These are phyloP conservation scores for Papiliotrema terrestris DNA, from an alignment of 1,284 basidiomycete species.

Conservation along the genomic window DNA sequence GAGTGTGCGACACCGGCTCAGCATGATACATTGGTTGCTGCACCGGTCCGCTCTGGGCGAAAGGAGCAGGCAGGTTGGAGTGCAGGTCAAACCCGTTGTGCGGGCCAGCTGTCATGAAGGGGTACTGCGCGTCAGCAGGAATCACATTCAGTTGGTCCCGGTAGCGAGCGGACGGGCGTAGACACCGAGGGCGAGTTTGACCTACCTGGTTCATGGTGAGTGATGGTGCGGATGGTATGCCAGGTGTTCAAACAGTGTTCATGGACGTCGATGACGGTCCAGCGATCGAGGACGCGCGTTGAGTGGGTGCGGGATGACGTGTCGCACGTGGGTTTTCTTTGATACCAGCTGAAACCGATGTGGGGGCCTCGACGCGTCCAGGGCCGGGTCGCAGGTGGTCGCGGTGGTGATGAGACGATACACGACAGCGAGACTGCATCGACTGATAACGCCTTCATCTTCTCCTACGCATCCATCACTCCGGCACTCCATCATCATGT, in stretches of 20 bases:
- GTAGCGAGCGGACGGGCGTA: no score
- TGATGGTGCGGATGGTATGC: background rate
- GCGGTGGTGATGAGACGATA: no score
- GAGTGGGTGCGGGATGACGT: background rate
- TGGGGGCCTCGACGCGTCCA: background rate
- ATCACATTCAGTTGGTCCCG: no score
- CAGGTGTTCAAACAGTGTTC: background rate
- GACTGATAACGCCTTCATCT: background rate
- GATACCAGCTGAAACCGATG: background rate
- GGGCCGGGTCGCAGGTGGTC: no score
- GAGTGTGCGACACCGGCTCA: slow-evolving; percentile 17
- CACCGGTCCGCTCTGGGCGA: background rate
- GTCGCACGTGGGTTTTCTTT: background rate
- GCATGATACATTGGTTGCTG: slow-evolving; percentile 1
- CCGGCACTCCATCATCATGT: no score
- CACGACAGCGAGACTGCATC: no score
- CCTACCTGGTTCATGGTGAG: slow-evolving; percentile 3
- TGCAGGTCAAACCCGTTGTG: slow-evolving; percentile 2
- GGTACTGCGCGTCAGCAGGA: background rate
- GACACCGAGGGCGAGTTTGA: background rate
- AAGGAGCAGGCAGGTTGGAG: slow-evolving; percentile 7
- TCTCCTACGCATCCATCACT: no score
- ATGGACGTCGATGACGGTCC: background rate
- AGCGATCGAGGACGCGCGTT: background rate
- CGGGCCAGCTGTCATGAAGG: background rate